Percentiles rank a stretch among this genome's conserved stretches.
These are phyloP conservation scores for Coemansia javaensis DNA, from an alignment of 192 early-diverging fungal genomes.

Conservation along the genomic window DNA sequence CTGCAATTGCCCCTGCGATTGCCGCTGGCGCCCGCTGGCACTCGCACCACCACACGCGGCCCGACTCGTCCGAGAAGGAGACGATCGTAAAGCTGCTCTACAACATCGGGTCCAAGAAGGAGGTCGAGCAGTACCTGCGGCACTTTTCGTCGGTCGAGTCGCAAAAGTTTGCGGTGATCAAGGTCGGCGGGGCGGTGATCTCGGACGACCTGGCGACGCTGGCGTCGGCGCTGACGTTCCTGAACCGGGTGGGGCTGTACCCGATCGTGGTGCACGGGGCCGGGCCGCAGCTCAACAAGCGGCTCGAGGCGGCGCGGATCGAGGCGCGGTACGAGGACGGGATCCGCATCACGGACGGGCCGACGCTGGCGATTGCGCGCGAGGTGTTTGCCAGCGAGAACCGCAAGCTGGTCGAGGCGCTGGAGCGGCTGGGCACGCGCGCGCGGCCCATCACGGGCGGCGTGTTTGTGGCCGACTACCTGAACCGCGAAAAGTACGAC, in stretches of 20 bases:
- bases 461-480: conserved; percentile 93
- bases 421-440: conserved; percentile 90
- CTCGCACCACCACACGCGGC: conserved; percentile 25
- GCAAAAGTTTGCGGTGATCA: conserved; percentile 99
- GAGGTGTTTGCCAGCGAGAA: conserved; percentile 94
- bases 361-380: conserved; percentile 90
- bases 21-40: conserved; percentile 6
- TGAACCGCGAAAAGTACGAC: conserved; percentile 93
- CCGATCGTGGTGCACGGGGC: conserved; percentile 98
- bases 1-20: background rate
- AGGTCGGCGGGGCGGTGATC: conserved; percentile 94
- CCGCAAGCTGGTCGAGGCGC: conserved; percentile 92
- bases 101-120: conserved; percentile 98
- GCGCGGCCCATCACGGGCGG: conserved; percentile 95
- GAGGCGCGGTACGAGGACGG: conserved; percentile 96
- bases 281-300: conserved; percentile 90
- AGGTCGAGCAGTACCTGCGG: conserved; percentile 96
- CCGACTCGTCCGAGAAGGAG: conserved; percentile 60
- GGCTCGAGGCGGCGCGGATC: conserved; percentile 89
- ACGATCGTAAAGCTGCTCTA: conserved; percentile 86
- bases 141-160: conserved; percentile 97
- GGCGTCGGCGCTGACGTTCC: conserved; percentile 91
- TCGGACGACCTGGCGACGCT: conserved; percentile 93
- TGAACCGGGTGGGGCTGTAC: conserved; percentile 95
- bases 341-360: conserved; percentile 93